Evolutionary conservation across 371 early-diverging fungal species (phyloP).

Genomic region (Mortierella sp.): DNA sequence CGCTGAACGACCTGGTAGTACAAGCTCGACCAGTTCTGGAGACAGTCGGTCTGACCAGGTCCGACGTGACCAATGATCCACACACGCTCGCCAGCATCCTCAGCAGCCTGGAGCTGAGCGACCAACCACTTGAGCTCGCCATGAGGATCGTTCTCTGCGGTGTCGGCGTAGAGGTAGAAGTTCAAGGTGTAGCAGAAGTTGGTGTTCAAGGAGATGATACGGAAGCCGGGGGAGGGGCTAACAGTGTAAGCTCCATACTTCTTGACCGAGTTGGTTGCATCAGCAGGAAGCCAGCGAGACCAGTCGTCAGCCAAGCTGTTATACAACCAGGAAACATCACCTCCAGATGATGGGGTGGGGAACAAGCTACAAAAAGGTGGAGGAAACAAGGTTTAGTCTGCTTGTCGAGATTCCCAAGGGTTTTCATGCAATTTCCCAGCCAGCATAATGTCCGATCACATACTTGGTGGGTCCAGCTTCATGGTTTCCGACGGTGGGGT

Average conservation of each 20-base stretch:
- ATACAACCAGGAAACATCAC: constrained; percentile 62
- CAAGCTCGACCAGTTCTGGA: constrained; percentile 68
- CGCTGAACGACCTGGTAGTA: constrained; percentile 68
- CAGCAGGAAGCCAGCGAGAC: constrained; percentile 61
- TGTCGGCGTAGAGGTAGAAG: constrained; percentile 50
- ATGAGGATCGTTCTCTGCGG: constrained; percentile 59
- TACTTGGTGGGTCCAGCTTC: constrained; percentile 53
- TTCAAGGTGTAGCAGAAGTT: constrained; percentile 71
- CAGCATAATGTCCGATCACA: neutral
- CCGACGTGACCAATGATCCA: constrained; percentile 71
- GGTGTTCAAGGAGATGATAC: constrained; percentile 68
- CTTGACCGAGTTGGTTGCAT: constrained; percentile 49
- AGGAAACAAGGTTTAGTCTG: neutral
- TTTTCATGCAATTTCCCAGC: too few species aligned
- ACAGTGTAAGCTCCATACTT: constrained; percentile 61
- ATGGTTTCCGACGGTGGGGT: constrained; percentile 71
- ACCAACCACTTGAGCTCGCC: constrained; percentile 64
- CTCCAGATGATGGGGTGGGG: constrained; percentile 57
- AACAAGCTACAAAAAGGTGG: constrained; percentile 44
- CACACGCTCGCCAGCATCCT: constrained; percentile 65
- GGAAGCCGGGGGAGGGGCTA: constrained; percentile 58
- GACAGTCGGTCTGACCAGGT: constrained; percentile 63
- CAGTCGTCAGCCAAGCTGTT: constrained; percentile 58
- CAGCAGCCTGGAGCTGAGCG: constrained; percentile 60
- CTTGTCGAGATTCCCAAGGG: neutral